Evolutionary conservation across 2,329 filamentous ascomycete genomes (phyloP).

Genomic region (Beauveria sp.): DNA sequence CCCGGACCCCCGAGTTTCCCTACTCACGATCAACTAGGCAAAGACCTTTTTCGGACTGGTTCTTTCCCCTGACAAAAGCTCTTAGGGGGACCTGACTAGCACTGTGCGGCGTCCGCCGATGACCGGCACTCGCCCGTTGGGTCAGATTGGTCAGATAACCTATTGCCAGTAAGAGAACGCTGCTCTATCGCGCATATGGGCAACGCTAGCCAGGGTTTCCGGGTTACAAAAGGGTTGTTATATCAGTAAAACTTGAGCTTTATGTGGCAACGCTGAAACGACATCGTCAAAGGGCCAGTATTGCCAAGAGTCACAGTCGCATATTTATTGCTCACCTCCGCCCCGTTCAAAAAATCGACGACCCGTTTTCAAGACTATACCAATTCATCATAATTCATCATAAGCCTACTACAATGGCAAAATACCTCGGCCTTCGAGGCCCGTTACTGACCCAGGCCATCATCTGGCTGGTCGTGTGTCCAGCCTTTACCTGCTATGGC

Average conservation of each 20-base stretch:
- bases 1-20: no score
- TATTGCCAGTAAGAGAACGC: neutral
- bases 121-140: neutral
- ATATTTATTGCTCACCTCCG: neutral
- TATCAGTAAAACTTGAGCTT: neutral
- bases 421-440: constrained; percentile 30
- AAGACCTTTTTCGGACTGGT: neutral
- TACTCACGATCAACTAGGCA: no score
- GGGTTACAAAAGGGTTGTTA: neutral
- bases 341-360: neutral
- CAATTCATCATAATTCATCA: neutral
- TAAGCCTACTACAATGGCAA: constrained; percentile 1
- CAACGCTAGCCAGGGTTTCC: neutral
- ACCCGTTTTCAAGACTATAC: neutral
- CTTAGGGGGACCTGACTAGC: neutral
- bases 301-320: neutral
- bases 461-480: constrained; percentile 34
- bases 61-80: neutral
- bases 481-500: constrained; percentile 39
- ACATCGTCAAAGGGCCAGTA: neutral
- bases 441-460: constrained; percentile 28
- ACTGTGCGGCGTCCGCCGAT: constrained; percentile 10
- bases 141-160: neutral
- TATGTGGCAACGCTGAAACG: neutral
- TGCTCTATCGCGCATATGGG: neutral